Percentiles rank a stretch among this genome's conserved stretches.
phyloP scores from a whole-genome alignment of 192 early-diverging fungal genomes.

The Backusella australiensis region DNA sequence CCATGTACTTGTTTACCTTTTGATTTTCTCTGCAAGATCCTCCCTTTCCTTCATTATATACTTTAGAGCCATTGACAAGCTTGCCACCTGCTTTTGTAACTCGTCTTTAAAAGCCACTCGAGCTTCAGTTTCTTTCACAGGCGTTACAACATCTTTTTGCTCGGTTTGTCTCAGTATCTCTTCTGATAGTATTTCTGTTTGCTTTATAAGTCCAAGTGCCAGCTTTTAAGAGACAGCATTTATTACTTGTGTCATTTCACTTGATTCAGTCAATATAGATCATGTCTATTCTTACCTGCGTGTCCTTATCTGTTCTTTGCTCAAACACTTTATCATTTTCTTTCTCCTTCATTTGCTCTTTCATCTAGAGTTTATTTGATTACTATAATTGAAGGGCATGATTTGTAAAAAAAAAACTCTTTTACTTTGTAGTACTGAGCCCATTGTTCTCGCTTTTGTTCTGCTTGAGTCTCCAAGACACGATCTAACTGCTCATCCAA shows the following conservation, averaged over 20 bases:
- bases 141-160: background rate
- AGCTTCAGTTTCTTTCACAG: background rate
- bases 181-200: background rate
- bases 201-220: background rate
- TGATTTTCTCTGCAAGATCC: background rate
- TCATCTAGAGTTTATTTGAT: background rate
- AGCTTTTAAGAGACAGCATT: background rate
- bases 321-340: background rate
- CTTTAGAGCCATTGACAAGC: background rate
- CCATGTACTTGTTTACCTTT: background rate
- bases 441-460: background rate
- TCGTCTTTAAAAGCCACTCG: conserved; percentile 6
- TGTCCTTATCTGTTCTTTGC: background rate
- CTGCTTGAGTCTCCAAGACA: background rate
- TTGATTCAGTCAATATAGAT: background rate
- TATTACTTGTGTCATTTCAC: background rate
- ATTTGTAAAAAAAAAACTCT: background rate
- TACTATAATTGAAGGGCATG: background rate
- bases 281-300: background rate
- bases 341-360: background rate
- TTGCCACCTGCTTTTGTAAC: background rate
- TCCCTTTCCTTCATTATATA: background rate
- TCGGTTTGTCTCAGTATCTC: background rate
- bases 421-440: background rate
- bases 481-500: background rate